Conservation (phyloP, 768 basidiomycete species). For the Tubosaeta brunneosetosa region DNA sequence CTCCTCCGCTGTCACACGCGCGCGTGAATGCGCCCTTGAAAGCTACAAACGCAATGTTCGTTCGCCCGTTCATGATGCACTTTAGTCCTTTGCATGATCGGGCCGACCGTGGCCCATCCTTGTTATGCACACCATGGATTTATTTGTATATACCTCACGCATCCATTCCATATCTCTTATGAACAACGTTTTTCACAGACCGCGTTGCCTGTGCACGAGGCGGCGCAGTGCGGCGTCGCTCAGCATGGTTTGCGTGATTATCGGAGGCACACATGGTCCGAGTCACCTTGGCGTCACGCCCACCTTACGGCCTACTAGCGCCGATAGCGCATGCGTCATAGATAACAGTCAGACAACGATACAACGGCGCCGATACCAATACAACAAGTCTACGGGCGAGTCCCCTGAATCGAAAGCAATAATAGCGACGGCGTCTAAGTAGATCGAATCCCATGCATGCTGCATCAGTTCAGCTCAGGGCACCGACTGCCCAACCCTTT, state of each 20-base stretch:
- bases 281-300: too few species aligned
- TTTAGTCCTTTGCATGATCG: not conserved
- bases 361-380: not conserved
- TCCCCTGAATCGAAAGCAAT: not conserved
- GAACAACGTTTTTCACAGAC: not conserved
- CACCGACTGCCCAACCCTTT: constrained; percentile 20
- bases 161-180: not conserved
- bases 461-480: not conserved
- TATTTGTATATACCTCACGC: not conserved
- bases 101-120: not conserved
- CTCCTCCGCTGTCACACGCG: not conserved
- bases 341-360: not conserved
- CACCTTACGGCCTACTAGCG: too few species aligned
- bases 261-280: not conserved
- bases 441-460: not conserved
- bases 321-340: not conserved
- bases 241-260: not conserved
- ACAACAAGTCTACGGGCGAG: not conserved
- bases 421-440: not conserved
- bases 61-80: not conserved
- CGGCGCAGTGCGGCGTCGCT: not conserved
- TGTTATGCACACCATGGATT: not conserved
- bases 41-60: not conserved
- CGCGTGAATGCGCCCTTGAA: not conserved
- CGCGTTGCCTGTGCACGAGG: not conserved